phyloP scores from a whole-genome alignment of 257 asterid species.

The Marsdenia floribunda region DNA sequence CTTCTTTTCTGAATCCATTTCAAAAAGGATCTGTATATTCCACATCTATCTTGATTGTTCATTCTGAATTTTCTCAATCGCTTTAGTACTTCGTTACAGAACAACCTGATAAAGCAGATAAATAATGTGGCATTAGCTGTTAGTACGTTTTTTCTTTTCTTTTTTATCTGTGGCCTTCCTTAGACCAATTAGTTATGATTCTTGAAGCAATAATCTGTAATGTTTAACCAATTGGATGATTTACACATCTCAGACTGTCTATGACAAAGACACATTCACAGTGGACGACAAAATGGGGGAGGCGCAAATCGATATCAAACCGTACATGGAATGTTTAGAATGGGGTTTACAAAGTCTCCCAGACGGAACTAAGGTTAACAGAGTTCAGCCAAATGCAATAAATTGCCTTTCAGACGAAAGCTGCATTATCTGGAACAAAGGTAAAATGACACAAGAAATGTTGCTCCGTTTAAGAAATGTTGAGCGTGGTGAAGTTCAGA shows the following conservation, averaged over 20 bases:
- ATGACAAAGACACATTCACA: slow-evolving; percentile 75
- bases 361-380: slow-evolving; percentile 53
- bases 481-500: slow-evolving; percentile 57
- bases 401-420: slow-evolving; percentile 67
- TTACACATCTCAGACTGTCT: slow-evolving; percentile 42
- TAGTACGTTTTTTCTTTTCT: neutral
- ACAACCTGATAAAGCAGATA: neutral
- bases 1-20: too few species aligned
- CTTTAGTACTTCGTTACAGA: neutral
- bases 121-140: neutral
- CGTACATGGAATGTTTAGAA: slow-evolving; percentile 46
- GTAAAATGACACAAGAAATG: slow-evolving; percentile 74
- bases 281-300: slow-evolving; percentile 74
- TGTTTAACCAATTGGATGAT: neutral
- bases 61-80: too few species aligned
- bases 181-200: neutral
- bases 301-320: slow-evolving; percentile 49
- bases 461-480: slow-evolving; percentile 47
- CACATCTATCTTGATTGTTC: too few species aligned
- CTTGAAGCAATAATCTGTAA: neutral
- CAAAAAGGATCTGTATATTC: too few species aligned
- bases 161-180: neutral
- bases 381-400: slow-evolving; percentile 41
- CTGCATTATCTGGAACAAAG: slow-evolving; percentile 49
- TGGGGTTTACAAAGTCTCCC: slow-evolving; percentile 51